Evolutionary conservation across 768 basidiomycete genomes (phyloP), one percentile per base, ranked within the genome.

Genomic region (Chalciporus piperatus): DNA sequence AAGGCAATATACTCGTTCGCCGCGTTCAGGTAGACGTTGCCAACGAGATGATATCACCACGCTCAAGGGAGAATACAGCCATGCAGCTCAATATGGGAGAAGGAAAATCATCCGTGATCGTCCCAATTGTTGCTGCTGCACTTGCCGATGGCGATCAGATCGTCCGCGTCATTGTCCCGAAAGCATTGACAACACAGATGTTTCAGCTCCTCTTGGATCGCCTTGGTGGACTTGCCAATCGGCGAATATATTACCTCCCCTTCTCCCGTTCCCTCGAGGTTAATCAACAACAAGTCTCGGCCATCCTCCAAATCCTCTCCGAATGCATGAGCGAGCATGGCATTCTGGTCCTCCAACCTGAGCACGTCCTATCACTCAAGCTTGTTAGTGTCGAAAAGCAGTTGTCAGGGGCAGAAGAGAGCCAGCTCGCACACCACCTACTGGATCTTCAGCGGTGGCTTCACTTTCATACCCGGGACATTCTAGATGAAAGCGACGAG

Each of bases 291-390:
- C 35, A 37, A 37, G 35, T 37, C 6, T 3, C 35, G 1, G 35
- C n/a, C 35, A 37, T 37, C 6, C 4, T 14, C 7, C 16, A 37
- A 7, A 37, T n/a, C 16, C 55, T 58, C 47, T 20, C 42, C 11
- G 48, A 51, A 45, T 69, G 69, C 41, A 47, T 37, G 22, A 32
- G 44, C 3, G 45, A 49, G 17, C 57, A 59, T 13, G 67, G 65
- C 2, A 53, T 69, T 22, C 52, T 66, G 11, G 54, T 69, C n/a
- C 45, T 55, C 17, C 69, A 69, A 33, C 68, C 68, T 0, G 69
- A 69, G 27, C 69, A 69, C 14, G 57, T 68, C 10, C 67, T 69
- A 8, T 69, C 68, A 3, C 61, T 63, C 48, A 54, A 58, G 46
- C 56, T 69, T 10, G 59, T 63, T 56, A 49, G 49, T 9, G 49